Percentiles rank a stretch among this genome's conserved stretches.
phyloP scores from a whole-genome alignment of 345 rosid genomes.

The Salix purpurea region DNA sequence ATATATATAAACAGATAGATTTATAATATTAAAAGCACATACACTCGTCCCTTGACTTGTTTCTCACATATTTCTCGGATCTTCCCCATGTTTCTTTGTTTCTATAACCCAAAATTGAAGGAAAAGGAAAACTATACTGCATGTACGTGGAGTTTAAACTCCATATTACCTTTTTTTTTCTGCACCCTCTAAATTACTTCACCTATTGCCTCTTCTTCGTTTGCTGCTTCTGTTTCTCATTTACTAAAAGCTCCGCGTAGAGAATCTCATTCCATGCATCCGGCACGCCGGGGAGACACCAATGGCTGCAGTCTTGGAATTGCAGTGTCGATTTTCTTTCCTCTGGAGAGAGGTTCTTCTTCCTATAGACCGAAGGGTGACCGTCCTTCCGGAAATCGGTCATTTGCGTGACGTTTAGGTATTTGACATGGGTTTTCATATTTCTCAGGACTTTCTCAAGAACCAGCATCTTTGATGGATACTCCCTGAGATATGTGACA shows the following conservation, averaged over 20 bases:
- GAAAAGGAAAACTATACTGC: constrained; percentile 10
- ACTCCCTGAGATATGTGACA: constrained; percentile 53
- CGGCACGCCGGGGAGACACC: constrained; percentile 99
- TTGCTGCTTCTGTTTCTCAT: constrained; percentile 40
- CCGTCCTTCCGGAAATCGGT: constrained; percentile 90
- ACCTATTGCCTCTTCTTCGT: constrained; percentile 39
- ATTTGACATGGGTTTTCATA: constrained; percentile 74
- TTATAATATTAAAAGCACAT: neutral
- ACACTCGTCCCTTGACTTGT: neutral
- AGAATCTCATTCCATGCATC: constrained; percentile 91
- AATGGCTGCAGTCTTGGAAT: constrained; percentile 91
- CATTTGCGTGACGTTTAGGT: constrained; percentile 76
- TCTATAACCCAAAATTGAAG: constrained; percentile 15
- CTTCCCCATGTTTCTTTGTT: constrained; percentile 9
- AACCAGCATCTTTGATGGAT: constrained; percentile 75
- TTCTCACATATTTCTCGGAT: constrained; percentile 1
- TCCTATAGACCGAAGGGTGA: constrained; percentile 87
- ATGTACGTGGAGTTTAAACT: constrained; percentile 9
- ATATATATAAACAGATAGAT: neutral
- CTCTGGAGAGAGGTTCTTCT: constrained; percentile 33
- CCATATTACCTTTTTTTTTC: neutral
- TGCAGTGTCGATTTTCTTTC: constrained; percentile 51
- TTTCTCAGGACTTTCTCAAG: constrained; percentile 67
- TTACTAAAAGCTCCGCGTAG: constrained; percentile 63
- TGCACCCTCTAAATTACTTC: constrained; percentile 4